Percentiles rank a stretch among this genome's conserved stretches.
Evolutionary conservation across 176 grass and related monocot species (phyloP).

Genomic region (Eleusine indica): DNA sequence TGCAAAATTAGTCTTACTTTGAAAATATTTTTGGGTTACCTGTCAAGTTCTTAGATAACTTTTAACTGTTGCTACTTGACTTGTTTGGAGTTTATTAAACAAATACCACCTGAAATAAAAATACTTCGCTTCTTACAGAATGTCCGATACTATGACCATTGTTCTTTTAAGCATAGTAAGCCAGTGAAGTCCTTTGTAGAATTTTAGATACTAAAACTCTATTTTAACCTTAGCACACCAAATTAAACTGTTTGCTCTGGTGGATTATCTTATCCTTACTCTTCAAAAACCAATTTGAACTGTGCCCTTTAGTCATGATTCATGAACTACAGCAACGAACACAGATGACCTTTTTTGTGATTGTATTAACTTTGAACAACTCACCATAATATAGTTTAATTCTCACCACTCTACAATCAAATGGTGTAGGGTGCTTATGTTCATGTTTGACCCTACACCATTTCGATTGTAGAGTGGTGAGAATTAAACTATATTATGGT

Average conservation of each 20-base stretch:
- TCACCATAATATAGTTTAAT: neutral
- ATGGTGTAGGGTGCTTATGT: no score
- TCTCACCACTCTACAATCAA: neutral
- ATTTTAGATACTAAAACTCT: neutral
- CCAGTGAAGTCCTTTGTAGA: neutral
- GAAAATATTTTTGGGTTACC: neutral
- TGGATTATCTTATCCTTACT: neutral
- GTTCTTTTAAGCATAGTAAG: constrained; percentile 14
- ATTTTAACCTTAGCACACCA: neutral
- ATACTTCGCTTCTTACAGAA: neutral
- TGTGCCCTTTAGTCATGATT: neutral
- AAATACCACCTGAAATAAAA: neutral
- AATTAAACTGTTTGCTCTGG: constrained; percentile 8
- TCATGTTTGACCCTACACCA: neutral
- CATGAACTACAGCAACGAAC: constrained; percentile 4
- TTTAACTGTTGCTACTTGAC: neutral
- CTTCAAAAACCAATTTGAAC: neutral
- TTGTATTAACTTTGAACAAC: neutral
- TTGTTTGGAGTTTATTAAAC: constrained; percentile 9
- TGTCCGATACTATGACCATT: neutral
- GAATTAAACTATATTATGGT: neutral
- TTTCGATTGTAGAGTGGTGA: neutral
- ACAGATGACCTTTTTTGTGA: neutral
- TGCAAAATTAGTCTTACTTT: constrained; percentile 3
- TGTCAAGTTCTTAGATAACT: constrained; percentile 5